Evolutionary conservation across 192 early-diverging fungal species (phyloP).

Genomic region (Rhizophlyctis rosea): DNA sequence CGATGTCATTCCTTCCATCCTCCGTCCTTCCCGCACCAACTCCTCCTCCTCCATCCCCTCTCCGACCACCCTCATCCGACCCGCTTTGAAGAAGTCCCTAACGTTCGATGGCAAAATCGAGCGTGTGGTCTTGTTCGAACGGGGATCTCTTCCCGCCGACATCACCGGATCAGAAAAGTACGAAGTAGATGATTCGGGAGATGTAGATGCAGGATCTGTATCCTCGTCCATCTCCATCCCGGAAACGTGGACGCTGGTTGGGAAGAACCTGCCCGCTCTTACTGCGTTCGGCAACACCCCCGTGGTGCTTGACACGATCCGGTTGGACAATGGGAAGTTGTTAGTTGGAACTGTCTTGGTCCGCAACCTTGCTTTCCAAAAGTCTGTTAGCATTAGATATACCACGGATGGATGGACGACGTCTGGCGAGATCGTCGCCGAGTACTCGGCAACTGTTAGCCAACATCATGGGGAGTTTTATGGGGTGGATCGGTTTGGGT

Average conservation of each 20-base stretch:
- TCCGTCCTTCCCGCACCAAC: neutral
- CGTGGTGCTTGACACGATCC: conserved; percentile 58
- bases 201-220: conserved; percentile 18
- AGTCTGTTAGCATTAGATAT: conserved; percentile 74
- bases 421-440: conserved; percentile 60
- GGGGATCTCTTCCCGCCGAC: conserved; percentile 5
- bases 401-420: conserved; percentile 82
- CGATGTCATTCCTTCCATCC: neutral
- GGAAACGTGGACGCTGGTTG: conserved; percentile 20
- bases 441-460: conserved; percentile 57
- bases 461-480: conserved; percentile 25
- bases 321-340: conserved; percentile 46
- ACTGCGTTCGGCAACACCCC: conserved; percentile 42
- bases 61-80: neutral
- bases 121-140: conserved; percentile 22
- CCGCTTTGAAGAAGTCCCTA: conserved; percentile 13
- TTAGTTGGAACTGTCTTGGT: conserved; percentile 70
- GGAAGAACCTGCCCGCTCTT: conserved; percentile 29
- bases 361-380: conserved; percentile 84
- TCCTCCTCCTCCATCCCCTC: neutral
- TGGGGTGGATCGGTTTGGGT: conserved; percentile 71
- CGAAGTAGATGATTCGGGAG: conserved; percentile 23
- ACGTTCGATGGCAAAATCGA: conserved; percentile 22
- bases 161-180: conserved; percentile 20
- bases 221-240: conserved; percentile 12